These are phyloP conservation scores for Zygosaccharomyces kombuchaensis DNA, from an alignment of 805 yeast species.

Conservation along the genomic window DNA sequence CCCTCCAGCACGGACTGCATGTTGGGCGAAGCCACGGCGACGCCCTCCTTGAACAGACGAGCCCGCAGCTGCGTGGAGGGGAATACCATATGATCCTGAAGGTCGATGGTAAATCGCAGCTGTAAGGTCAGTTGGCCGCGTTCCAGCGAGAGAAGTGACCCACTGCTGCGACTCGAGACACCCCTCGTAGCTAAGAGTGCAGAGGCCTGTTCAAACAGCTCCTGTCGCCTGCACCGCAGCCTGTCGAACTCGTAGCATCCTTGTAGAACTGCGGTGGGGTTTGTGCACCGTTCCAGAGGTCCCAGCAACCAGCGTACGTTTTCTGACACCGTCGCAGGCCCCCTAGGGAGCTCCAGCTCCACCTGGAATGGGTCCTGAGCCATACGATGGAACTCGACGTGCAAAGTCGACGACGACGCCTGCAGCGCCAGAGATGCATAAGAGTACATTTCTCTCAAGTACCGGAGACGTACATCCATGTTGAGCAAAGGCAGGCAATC, in stretches of 20 bases:
- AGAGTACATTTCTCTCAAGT: slow-evolving; percentile 19
- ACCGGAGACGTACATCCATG: slow-evolving; percentile 20
- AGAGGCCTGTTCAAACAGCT: slow-evolving; percentile 7
- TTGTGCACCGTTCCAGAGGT: slow-evolving; percentile 1
- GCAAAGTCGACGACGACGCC: not conserved
- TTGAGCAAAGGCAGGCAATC: slow-evolving; percentile 31
- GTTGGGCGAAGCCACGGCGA: slow-evolving; percentile 4
- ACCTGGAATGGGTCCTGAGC: not conserved
- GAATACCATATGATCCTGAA: slow-evolving; percentile 4
- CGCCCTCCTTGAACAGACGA: slow-evolving; percentile 4
- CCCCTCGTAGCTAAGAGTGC: not conserved
- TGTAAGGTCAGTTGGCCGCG: not conserved
- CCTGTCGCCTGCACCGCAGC: slow-evolving; percentile 13
- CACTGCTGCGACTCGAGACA: slow-evolving; percentile 1
- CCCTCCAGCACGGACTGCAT: slow-evolving; percentile 13
- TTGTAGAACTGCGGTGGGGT: slow-evolving; percentile 19
- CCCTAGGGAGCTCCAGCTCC: not conserved
- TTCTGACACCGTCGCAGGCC: slow-evolving; percentile 3
- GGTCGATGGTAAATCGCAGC: not conserved
- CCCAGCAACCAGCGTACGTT: slow-evolving; percentile 11
- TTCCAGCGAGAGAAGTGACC: slow-evolving; percentile 2
- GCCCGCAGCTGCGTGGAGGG: slow-evolving; percentile 4
- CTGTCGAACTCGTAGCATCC: slow-evolving; percentile 26
- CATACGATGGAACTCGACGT: not conserved
- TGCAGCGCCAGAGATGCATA: slow-evolving; percentile 9